Conservation (phyloP, 768 basidiomycete species). For the Kwoniella sp. region DNA sequence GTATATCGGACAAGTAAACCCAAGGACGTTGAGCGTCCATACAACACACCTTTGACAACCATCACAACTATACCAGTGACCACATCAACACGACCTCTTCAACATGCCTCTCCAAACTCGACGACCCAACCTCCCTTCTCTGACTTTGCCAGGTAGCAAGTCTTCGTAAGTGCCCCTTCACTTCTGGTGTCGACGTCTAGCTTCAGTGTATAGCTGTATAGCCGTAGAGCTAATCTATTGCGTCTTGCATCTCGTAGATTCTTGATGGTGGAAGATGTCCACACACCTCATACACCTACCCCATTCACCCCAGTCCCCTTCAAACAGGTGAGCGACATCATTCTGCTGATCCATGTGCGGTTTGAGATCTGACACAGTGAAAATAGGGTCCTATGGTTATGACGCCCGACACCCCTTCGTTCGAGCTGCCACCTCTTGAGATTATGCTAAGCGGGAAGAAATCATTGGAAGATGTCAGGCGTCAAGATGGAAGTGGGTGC, state of each 20-base stretch:
- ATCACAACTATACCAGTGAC: background rate
- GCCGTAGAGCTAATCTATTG: no score
- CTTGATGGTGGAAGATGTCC: conserved; percentile 23
- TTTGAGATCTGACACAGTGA: background rate
- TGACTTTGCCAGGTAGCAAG: conserved; percentile 8
- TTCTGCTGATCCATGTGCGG: background rate
- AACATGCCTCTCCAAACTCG: conserved; percentile 24
- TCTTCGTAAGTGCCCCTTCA: conserved; percentile 15
- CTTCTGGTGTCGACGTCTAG: background rate
- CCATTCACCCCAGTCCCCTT: conserved; percentile 27
- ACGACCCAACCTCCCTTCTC: conserved; percentile 21
- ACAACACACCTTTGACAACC: background rate
- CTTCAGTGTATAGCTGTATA: no score
- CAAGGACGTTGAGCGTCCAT: conserved; percentile 12
- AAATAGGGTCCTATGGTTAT: conserved; percentile 29
- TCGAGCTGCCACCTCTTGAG: conserved; percentile 26
- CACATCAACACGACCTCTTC: background rate
- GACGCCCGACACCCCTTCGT: conserved; percentile 41
- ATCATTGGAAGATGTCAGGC: background rate
- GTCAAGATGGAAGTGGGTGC: background rate
- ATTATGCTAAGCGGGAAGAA: conserved; percentile 6
- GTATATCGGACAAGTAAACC: background rate
- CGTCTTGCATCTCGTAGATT: background rate
- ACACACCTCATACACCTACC: conserved; percentile 26
- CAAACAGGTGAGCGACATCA: conserved; percentile 8